A percentile compares a stretch with the other conserved stretches of the same genome.
phyloP scores from a whole-genome alignment of 2,329 filamentous ascomycete species.

The Venturia asperata region DNA sequence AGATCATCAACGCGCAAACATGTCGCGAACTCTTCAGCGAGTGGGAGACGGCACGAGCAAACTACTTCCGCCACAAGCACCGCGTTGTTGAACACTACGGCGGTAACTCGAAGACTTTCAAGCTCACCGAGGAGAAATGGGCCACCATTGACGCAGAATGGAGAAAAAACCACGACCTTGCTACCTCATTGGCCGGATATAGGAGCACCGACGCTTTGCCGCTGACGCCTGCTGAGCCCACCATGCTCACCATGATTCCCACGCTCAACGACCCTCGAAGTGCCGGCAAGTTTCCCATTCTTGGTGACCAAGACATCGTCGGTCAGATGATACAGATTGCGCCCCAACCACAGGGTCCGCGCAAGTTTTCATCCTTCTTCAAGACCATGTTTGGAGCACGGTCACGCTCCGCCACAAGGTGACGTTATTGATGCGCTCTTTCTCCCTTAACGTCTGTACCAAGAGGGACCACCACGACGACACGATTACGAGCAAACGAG shows the following conservation, averaged over 20 bases:
- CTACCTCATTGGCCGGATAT: conserved; percentile 42
- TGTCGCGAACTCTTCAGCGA: conserved; percentile 63
- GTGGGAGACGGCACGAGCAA: conserved; percentile 75
- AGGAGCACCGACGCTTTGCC: conserved; percentile 30
- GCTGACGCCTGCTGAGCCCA: conserved; percentile 40
- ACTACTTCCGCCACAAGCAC: conserved; percentile 83
- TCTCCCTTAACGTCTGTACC: conserved; percentile 1
- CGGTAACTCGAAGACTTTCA: conserved; percentile 79
- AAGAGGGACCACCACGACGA: conserved; percentile 1
- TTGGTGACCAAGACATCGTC: conserved; percentile 87
- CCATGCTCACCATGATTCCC: conserved; percentile 58
- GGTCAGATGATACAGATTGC: conserved; percentile 67
- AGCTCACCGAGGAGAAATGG: conserved; percentile 84
- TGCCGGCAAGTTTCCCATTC: conserved; percentile 77
- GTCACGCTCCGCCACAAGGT: conserved; percentile 17
- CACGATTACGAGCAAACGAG: conserved; percentile 9
- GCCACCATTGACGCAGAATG: conserved; percentile 67
- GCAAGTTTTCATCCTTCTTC: conserved; percentile 14
- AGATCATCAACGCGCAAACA: conserved; percentile 51
- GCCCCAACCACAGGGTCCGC: neutral
- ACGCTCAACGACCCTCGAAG: conserved; percentile 58
- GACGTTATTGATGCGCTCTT: conserved; percentile 9
- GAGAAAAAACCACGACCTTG: conserved; percentile 45
- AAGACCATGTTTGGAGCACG: conserved; percentile 13
- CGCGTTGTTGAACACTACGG: conserved; percentile 88